Conservation (phyloP, 495 filamentous ascomycete species). For the Clohesyomyces aquaticus region DNA sequence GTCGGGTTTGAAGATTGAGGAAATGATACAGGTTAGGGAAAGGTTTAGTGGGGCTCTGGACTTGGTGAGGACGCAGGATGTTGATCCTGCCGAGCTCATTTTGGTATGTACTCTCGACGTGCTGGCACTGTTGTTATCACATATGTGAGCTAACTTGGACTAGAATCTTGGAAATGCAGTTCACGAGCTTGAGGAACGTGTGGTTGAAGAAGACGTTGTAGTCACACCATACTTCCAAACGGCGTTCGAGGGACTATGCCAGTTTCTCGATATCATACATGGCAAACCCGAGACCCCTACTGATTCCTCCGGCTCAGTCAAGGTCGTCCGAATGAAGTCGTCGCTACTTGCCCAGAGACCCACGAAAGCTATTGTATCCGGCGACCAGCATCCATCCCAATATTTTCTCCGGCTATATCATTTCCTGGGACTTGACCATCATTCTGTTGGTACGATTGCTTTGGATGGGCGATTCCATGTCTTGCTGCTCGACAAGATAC, state of each 20-base stretch:
- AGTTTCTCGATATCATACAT: constrained; percentile 51
- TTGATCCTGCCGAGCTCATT: constrained; percentile 33
- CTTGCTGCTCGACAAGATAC: constrained; percentile 59
- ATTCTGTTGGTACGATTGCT: constrained; percentile 43
- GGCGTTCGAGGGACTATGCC: constrained; percentile 69
- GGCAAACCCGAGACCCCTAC: neutral
- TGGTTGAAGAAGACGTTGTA: constrained; percentile 18
- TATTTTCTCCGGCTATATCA: constrained; percentile 8
- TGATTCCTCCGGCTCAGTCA: neutral
- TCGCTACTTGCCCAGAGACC: constrained; percentile 29
- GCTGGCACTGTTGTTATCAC: neutral
- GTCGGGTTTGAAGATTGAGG: constrained; percentile 27
- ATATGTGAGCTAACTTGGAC: too few relatives aligned
- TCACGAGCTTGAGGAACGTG: constrained; percentile 27
- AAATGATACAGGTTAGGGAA: constrained; percentile 41
- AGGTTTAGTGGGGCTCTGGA: constrained; percentile 37
- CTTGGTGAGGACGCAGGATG: constrained; percentile 24
- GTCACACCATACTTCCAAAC: constrained; percentile 55
- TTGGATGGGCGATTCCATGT: constrained; percentile 60
- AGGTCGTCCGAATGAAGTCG: constrained; percentile 14
- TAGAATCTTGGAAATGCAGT: constrained; percentile 35
- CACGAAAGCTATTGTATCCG: constrained; percentile 15
- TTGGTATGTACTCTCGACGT: constrained; percentile 16
- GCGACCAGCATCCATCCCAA: neutral
- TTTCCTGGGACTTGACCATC: constrained; percentile 14